These are phyloP conservation scores for Leptosphaerulina australis DNA, from an alignment of 2,329 filamentous ascomycete genomes.

Conservation along the genomic window DNA sequence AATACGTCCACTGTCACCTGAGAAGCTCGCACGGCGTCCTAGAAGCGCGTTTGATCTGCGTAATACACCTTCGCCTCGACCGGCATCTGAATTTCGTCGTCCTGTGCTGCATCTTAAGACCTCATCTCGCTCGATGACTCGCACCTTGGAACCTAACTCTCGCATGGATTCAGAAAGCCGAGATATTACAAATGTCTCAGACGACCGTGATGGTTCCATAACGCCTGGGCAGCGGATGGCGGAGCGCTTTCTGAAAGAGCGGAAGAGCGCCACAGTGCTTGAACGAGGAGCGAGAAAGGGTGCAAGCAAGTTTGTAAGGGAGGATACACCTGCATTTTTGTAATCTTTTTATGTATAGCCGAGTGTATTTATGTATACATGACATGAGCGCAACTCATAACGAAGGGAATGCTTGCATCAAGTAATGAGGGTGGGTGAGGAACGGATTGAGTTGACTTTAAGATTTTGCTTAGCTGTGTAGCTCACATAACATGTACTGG, in stretches of 20 bases:
- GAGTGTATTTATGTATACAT: neutral
- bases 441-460: neutral
- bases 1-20: conserved; percentile 26
- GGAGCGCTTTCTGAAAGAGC: conserved; percentile 36
- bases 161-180: neutral
- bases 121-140: conserved; percentile 23
- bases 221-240: conserved; percentile 41
- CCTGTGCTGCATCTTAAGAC: conserved; percentile 10
- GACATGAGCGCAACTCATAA: neutral
- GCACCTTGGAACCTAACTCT: conserved; percentile 26
- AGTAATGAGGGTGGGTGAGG: neutral
- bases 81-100: conserved; percentile 15
- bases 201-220: conserved; percentile 20
- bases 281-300: conserved; percentile 10
- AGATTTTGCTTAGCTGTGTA: neutral
- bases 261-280: conserved; percentile 7
- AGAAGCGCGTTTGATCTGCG: conserved; percentile 45
- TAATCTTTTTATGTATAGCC: neutral
- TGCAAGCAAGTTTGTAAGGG: neutral
- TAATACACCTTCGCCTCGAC: conserved; percentile 5
- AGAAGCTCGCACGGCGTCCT: conserved; percentile 32
- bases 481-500: neutral
- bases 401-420: neutral
- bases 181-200: neutral
- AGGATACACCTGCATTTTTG: conserved; percentile 20